Conservation (phyloP, 148 eudicot genomes). For the Tetragonia tetragonoides region DNA sequence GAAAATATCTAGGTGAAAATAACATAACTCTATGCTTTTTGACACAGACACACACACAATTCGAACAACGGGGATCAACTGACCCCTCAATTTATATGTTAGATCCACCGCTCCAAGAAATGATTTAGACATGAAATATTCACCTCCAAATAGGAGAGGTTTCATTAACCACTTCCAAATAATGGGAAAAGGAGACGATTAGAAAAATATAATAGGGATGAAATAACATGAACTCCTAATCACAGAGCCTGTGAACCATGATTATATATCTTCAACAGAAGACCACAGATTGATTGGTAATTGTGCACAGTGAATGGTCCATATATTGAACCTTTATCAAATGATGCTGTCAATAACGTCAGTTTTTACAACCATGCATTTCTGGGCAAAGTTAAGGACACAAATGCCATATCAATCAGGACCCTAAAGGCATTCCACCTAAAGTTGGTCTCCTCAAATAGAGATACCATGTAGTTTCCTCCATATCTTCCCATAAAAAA, state of each 20-base stretch:
- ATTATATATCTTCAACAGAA: background rate
- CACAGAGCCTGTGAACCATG: background rate
- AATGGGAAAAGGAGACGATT: background rate
- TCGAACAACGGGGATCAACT: too few species aligned
- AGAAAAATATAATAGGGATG: background rate
- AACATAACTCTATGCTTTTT: too few species aligned
- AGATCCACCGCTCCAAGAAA: background rate
- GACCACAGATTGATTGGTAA: background rate
- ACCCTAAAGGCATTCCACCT: background rate
- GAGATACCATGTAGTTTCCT: background rate
- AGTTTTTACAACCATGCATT: background rate
- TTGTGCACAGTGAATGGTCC: background rate
- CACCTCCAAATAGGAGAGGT: background rate
- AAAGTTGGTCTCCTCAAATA: background rate
- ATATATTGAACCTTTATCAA: background rate
- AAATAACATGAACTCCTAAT: background rate
- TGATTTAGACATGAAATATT: background rate
- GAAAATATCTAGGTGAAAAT: too few species aligned
- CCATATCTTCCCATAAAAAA: background rate
- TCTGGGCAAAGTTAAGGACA: background rate
- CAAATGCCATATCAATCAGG: slow-evolving; percentile 1
- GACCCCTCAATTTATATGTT: too few species aligned
- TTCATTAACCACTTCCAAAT: background rate
- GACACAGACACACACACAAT: too few species aligned
- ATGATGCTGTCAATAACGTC: background rate